phyloP scores from a whole-genome alignment of 768 basidiomycete species.

The Piloderma croceum region DNA sequence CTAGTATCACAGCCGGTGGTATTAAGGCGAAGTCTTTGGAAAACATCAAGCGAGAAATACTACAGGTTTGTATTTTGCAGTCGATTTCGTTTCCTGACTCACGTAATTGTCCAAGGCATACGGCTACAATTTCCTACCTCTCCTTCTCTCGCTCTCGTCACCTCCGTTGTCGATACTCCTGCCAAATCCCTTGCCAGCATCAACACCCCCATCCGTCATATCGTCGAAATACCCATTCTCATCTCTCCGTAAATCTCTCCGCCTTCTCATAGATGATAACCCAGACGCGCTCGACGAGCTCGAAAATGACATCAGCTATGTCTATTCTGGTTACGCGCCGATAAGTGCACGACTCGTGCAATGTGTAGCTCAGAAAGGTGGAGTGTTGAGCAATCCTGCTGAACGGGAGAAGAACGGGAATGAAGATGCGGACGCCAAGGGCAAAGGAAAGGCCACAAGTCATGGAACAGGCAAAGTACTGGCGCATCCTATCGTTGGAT shows the following conservation, averaged over 20 bases:
- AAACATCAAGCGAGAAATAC: slow-evolving; percentile 82
- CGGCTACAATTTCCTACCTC: slow-evolving; percentile 66
- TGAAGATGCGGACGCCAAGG: slow-evolving; percentile 34
- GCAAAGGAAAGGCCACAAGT: slow-evolving; percentile 25
- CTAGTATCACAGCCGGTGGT: slow-evolving; percentile 77
- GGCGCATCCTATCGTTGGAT: slow-evolving; percentile 90
- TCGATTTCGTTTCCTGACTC: neutral
- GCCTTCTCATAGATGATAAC: slow-evolving; percentile 88
- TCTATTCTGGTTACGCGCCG: slow-evolving; percentile 96
- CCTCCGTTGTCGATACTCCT: slow-evolving; percentile 65
- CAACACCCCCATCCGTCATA: slow-evolving; percentile 34
- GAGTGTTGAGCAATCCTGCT: slow-evolving; percentile 76
- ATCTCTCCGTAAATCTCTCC: slow-evolving; percentile 71
- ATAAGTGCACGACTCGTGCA: slow-evolving; percentile 89
- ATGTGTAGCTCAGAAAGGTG: slow-evolving; percentile 87
- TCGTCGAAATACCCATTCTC: slow-evolving; percentile 65
- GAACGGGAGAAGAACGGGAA: slow-evolving; percentile 46
- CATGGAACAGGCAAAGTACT: slow-evolving; percentile 49
- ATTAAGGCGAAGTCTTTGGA: slow-evolving; percentile 86
- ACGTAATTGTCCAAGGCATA: slow-evolving; percentile 48
- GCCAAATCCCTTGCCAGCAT: slow-evolving; percentile 60
- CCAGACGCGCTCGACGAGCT: slow-evolving; percentile 71
- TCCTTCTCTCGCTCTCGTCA: slow-evolving; percentile 58
- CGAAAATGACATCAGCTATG: slow-evolving; percentile 92
- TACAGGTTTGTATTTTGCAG: too few relatives aligned